Conservation (phyloP, 2,329 filamentous ascomycete genomes). For the Trichophaea hybrida region DNA sequence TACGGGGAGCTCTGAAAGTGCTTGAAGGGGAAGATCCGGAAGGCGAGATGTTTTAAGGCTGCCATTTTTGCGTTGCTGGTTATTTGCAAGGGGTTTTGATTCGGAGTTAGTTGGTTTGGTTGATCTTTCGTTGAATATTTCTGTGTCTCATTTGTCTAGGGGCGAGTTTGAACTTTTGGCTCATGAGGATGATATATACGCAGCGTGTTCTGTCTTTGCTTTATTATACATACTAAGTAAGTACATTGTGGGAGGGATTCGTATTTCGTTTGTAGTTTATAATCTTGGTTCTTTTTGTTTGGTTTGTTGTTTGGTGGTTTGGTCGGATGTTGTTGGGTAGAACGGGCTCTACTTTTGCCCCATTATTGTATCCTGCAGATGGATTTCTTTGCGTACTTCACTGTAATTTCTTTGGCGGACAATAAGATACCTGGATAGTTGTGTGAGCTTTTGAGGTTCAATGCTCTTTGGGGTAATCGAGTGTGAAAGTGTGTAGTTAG, state of each 20-base stretch:
- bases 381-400: background rate
- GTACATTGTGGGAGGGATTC: too few species aligned
- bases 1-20: constrained; percentile 16
- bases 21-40: constrained; percentile 3
- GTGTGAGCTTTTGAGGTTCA: background rate
- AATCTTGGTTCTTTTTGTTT: background rate
- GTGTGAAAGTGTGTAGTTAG: background rate
- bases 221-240: too few species aligned
- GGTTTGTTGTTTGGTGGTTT: background rate
- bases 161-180: background rate
- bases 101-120: background rate
- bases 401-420: background rate
- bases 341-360: too few species aligned
- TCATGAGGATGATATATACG: constrained; percentile 3
- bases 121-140: background rate
- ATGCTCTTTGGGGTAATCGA: background rate
- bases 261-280: background rate
- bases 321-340: background rate
- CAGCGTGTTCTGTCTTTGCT: background rate
- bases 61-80: background rate
- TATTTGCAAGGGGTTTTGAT: too few species aligned
- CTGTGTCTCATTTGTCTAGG: background rate
- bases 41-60: background rate
- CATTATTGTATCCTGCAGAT: too few species aligned
- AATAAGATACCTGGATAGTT: background rate